Conservation (phyloP, 352 stramenopile genomes). For the Pythium biforme region DNA sequence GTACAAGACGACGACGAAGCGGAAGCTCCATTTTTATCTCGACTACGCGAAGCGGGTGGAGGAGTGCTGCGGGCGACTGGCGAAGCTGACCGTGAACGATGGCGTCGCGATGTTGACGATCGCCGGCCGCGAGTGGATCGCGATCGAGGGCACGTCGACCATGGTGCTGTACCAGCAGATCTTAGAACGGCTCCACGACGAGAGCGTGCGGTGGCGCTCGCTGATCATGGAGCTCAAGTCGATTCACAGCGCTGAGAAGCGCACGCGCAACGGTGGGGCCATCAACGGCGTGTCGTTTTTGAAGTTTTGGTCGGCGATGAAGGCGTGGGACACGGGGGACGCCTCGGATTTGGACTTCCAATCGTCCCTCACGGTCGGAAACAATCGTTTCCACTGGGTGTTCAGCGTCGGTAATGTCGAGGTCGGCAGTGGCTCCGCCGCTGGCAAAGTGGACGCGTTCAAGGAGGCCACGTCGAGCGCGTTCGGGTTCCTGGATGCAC, state of each 20-base stretch:
- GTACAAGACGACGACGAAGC: slow-evolving; percentile 67
- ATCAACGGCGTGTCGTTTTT: slow-evolving; percentile 45
- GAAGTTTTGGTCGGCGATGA: slow-evolving; percentile 54
- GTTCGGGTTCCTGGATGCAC: slow-evolving; percentile 38
- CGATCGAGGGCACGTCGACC: slow-evolving; percentile 40
- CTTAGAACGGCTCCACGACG: slow-evolving; percentile 41
- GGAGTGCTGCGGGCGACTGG: slow-evolving; percentile 32
- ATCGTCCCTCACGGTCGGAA: slow-evolving; percentile 47
- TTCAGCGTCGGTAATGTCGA: slow-evolving; percentile 67
- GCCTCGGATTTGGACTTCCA: slow-evolving; percentile 44
- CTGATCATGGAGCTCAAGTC: slow-evolving; percentile 42
- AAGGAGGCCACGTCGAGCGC: slow-evolving; percentile 40
- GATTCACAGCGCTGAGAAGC: slow-evolving; percentile 19
- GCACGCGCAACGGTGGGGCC: slow-evolving; percentile 22
- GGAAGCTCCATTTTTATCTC: slow-evolving; percentile 72
- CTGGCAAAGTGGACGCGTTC: slow-evolving; percentile 51
- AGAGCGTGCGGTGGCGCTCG: slow-evolving; percentile 46
- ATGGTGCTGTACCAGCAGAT: slow-evolving; percentile 44
- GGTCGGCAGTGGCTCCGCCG: slow-evolving; percentile 62
- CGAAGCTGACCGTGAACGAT: slow-evolving; percentile 45
- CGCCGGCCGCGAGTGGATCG: slow-evolving; percentile 49
- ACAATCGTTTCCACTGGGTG: slow-evolving; percentile 54
- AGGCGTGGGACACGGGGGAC: slow-evolving; percentile 20
- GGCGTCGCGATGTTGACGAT: slow-evolving; percentile 40
- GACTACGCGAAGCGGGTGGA: slow-evolving; percentile 59